phyloP scores from a whole-genome alignment of 2,329 filamentous ascomycete species.

The Epichloe bromicola region DNA sequence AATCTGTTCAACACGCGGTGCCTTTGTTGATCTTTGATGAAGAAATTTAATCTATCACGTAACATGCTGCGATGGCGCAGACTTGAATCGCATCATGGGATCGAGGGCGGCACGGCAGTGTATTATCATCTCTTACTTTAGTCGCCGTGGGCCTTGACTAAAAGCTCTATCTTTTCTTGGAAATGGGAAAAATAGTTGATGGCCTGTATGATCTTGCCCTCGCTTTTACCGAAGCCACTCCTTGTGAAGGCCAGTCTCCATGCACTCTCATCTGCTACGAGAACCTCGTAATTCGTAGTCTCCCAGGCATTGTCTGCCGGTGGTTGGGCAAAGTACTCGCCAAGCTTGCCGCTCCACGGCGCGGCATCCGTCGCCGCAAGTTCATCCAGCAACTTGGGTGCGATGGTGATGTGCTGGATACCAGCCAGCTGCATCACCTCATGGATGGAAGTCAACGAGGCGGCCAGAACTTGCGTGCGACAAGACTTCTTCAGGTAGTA shows the following conservation, averaged over 20 bases:
- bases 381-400: constrained; percentile 35
- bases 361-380: constrained; percentile 26
- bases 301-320: constrained; percentile 16
- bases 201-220: constrained; percentile 39
- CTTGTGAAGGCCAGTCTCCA: constrained; percentile 39
- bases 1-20: neutral
- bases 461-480: constrained; percentile 40
- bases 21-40: neutral
- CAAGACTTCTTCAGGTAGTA: constrained; percentile 32
- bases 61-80: too few relatives aligned
- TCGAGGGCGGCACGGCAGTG: too few relatives aligned
- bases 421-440: constrained; percentile 48
- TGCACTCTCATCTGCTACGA: constrained; percentile 26
- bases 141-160: neutral
- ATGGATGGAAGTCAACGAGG: constrained; percentile 41
- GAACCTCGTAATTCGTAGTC: constrained; percentile 9
- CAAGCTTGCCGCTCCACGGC: constrained; percentile 1
- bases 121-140: neutral
- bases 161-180: constrained; percentile 36
- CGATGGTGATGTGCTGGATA: constrained; percentile 45
- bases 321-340: constrained; percentile 14
- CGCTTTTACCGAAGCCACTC: constrained; percentile 31
- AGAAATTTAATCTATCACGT: neutral
- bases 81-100: too few relatives aligned
- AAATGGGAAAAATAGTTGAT: constrained; percentile 46